phyloP scores from a whole-genome alignment of 495 filamentous ascomycete species.

The Neurospora tetrasperma region DNA sequence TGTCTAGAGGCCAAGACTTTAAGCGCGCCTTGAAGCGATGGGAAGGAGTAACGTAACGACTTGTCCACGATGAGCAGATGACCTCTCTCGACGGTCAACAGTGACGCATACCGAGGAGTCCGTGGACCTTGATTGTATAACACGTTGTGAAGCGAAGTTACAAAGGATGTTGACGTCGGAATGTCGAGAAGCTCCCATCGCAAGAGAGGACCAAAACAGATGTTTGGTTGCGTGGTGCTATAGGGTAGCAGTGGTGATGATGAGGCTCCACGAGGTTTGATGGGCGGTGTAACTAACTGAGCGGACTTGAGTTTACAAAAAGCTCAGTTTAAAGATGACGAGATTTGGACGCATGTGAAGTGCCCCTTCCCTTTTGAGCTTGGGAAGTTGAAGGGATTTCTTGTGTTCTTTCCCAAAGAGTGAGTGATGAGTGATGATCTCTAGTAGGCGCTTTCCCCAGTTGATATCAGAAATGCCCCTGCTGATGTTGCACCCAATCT shows the following conservation, averaged over 20 bases:
- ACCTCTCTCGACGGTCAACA: neutral
- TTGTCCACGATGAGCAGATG: too few species aligned
- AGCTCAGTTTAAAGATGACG: too few species aligned
- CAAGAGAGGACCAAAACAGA: neutral
- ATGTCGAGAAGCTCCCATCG: neutral
- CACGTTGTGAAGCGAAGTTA: neutral
- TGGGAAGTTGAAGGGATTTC: neutral
- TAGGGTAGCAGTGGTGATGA: neutral
- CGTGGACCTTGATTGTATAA: neutral
- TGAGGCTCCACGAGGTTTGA: neutral
- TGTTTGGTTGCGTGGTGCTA: too few species aligned
- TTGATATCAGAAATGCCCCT: neutral
- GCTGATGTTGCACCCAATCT: neutral
- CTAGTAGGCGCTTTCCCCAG: neutral
- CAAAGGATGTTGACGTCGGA: neutral
- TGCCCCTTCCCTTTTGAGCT: neutral
- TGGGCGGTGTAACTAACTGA: neutral
- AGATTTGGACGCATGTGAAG: too few species aligned
- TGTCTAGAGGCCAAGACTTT: neutral
- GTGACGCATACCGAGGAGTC: neutral
- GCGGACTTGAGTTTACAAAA: too few species aligned
- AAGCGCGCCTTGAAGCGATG: neutral
- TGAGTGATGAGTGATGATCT: too few species aligned
- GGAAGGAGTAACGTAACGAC: neutral
- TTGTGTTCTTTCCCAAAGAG: neutral